Base-by-base conservation (phyloP, 1,139 yeast genomes). In the Magnusiomyces ingens region DNA sequence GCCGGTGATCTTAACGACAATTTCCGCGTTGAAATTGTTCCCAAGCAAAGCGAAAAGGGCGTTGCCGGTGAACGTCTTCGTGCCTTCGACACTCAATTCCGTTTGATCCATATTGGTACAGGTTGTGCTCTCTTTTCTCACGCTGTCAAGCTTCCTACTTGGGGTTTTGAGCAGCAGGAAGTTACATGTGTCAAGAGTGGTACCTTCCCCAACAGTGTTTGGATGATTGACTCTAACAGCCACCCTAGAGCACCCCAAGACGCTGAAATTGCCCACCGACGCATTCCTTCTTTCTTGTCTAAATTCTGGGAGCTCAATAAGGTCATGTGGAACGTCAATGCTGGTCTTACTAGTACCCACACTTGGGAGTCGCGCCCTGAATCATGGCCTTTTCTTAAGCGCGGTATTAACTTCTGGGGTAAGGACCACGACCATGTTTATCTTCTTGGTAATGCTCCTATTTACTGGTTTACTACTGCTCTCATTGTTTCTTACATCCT, bases 131-230 rank as follows among this genome's bases (percentile, higher is more conserved):
- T 94, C 64, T 93, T 91, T 71, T 88, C 98, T 29, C 90, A 88
- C 67, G 82, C 80, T 58, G 84, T 81, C 51, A 88, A 87, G 70
- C 80, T 93, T 62, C 99, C 99, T 55, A 84, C 83, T 55, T 93
- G 98, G 97, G 99, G 93, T 2, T 90, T 85, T 65, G 94, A 85
- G 62, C 99, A 94, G 73, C 97, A 89, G 71, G 99, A 93, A 74
- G 99, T 94, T 50, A 84, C 96, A 11, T 81, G 96, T 71, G 94
- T 97, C 51, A 75, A 81, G 51, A 88, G 82, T 64, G 98, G 97
- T 67, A 77, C 80, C 57, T 73, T 82, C 61, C 80, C 82, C 45
- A 81, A 87, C 69, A 79, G 90, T 51, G 74, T 85, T 60, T 94
- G 98, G 97, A 86, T 85, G 69, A 75, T 94, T 64, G 99, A 94